Evolutionary conservation across 2,329 filamentous ascomycete species (phyloP), one percentile per base, ranked within the genome.

Genomic region (Aspergillus tubingensis): DNA sequence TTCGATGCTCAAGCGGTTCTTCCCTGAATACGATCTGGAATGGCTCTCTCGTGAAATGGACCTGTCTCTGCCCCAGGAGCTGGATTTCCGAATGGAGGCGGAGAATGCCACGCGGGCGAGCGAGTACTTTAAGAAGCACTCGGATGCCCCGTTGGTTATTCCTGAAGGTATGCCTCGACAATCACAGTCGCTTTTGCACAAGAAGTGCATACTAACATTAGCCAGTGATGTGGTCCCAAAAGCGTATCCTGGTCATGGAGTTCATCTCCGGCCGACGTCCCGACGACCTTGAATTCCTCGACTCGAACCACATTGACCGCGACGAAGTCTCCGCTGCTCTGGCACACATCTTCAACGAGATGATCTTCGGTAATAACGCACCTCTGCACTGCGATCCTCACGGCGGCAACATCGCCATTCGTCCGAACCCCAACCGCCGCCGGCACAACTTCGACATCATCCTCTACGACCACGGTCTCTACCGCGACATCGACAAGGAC

Each of bases 1-100:
- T 76, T 87, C 88, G 10, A 95, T 89, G 0, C 80, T 99, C 62
- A 96, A 96, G 77, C 85, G 86, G 60, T 97, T 94, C 82, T 99
- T 99, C 72, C 96, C 96, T 2, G 93, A 98, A 69, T 99, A 99
- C 76, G 95, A 99, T 75, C 83, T 99, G 27, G 93, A 96, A 72
- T 99, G 95, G 95, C 81, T 99, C 8, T 93, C 92, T 1, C 87
- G 88, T 7, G 95, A 99, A 77, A 96, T 99, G 90, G 91, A 97
- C 62, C 79, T 87, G 19, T 97, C 92, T 2, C 80, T 99, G 6
- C 95, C 95, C 0, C 88, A 94, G 73, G 95, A 99, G 76, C 82
- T 99, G 55, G 90, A 99, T 74, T 99, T 99, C 72, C 82, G 86
- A 41, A 87, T 87, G 68, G 95, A 99, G 74, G 95, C 90, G 4